These are phyloP conservation scores for Aureobasidium sp. DNA, from an alignment of 2,329 filamentous ascomycete genomes.

Conservation along the genomic window DNA sequence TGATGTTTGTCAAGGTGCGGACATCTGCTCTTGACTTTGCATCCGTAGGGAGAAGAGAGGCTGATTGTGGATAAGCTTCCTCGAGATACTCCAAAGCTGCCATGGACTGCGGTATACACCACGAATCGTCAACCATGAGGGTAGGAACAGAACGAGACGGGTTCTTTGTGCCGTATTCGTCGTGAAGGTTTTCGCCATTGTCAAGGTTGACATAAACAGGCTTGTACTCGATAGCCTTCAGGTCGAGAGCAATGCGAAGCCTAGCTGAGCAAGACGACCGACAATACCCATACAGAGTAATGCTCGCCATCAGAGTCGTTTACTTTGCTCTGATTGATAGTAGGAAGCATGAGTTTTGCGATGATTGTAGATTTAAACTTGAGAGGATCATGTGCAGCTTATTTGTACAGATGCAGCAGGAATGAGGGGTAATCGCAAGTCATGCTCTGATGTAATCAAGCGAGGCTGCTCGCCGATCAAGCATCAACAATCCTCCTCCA, in stretches of 20 bases:
- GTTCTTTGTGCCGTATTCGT: constrained; percentile 55
- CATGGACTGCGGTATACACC: constrained; percentile 51
- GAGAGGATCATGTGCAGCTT: too few relatives aligned
- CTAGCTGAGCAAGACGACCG: constrained; percentile 69
- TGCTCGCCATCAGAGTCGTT: neutral
- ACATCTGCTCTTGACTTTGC: constrained; percentile 55
- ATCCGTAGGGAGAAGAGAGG: constrained; percentile 51
- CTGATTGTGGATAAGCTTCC: constrained; percentile 51
- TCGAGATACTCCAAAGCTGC: constrained; percentile 71
- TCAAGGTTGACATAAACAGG: constrained; percentile 60
- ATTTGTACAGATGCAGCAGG: too few relatives aligned
- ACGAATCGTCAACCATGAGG: constrained; percentile 44
- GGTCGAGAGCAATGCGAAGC: constrained; percentile 64
- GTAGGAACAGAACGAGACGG: constrained; percentile 63
- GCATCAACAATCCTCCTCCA: too few relatives aligned
- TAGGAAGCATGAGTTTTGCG: neutral
- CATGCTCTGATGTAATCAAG: too few relatives aligned
- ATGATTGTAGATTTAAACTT: too few relatives aligned
- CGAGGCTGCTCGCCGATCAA: too few relatives aligned
- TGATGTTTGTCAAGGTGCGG: constrained; percentile 60
- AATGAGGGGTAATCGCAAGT: too few relatives aligned
- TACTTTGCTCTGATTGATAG: neutral
- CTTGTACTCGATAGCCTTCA: constrained; percentile 59
- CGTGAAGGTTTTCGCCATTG: constrained; percentile 56
- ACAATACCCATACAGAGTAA: constrained; percentile 64